Evolutionary conservation across 208 protist species (phyloP), one percentile per base, ranked within the genome.

Genomic region (Naegleria gruberi): DNA sequence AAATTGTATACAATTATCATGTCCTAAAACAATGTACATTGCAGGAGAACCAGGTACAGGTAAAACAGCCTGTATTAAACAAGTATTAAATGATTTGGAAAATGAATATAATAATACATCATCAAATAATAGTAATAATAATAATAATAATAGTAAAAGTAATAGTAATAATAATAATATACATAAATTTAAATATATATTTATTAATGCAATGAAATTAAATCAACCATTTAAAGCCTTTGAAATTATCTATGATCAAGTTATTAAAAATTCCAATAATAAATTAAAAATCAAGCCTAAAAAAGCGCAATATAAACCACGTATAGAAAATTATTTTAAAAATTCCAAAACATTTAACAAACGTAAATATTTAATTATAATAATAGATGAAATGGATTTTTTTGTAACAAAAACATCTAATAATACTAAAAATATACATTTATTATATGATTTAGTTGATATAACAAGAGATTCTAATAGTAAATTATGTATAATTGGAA

Each of bases 161-260:
- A n/a, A n/a, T n/a, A n/a, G n/a, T n/a, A n/a, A n/a, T n/a, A n/a
- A n/a, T n/a, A n/a, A n/a, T n/a, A n/a, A n/a, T n/a, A 65, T 30
- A 65, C 30, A 3, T 0, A 41, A 41, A 4, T 4, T 82, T 30
- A 41, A 40, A 10, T 82, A 17, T 3, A 42, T 82, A 43, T 82
- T 82, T 82, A 46, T 86, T 46, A 86, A 86, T 86, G 82, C 82
- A 42, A 86, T 86, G 82, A 46, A 42, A 34, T 46, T 86, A 37
- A 26, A 30, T 47, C 19, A 23, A 46, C 82, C 82, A 2, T 30
- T 10, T 26, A 46, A 86, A 30, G 42, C 42, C 4, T 47, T 46
- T 46, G 43, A 23, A 42, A 42, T 46, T 86, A 37, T 86, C 12
- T 86, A 30, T 42, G 41, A 86, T n/a, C 0, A 17, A 46, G 34